Percentiles rank a stretch among this genome's conserved stretches.
Conservation (phyloP, 345 rosid species). For the Camelina laxa region DNA sequence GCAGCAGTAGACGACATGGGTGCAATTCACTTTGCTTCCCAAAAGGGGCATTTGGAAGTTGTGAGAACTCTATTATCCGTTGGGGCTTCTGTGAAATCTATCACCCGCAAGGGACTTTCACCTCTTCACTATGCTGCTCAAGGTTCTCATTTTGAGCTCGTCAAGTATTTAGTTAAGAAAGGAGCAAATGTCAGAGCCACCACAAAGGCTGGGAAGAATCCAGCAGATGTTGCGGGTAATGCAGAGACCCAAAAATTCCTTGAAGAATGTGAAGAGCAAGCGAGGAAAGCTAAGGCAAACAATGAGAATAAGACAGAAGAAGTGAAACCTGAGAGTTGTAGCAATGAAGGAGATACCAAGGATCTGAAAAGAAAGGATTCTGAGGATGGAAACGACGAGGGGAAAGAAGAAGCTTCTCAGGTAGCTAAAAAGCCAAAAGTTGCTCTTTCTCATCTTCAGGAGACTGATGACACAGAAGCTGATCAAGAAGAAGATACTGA, state of each 20-base stretch:
- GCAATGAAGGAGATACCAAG: conserved; percentile 38
- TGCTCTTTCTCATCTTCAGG: conserved; percentile 68
- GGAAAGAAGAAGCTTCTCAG: conserved; percentile 54
- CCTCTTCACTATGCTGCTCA: conserved; percentile 95
- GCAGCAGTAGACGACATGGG: conserved; percentile 99
- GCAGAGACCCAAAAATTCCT: conserved; percentile 61
- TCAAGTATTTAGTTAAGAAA: conserved; percentile 76
- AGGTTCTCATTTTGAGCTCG: conserved; percentile 79
- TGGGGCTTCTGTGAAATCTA: conserved; percentile 71
- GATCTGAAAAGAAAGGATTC: conserved; percentile 41
- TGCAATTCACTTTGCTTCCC: conserved; percentile 95
- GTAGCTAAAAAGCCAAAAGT: conserved; percentile 66
- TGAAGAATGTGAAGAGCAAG: conserved; percentile 59
- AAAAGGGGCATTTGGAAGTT: conserved; percentile 86
- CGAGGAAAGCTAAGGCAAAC: conserved; percentile 41
- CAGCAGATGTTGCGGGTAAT: conserved; percentile 70
- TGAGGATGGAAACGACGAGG: conserved; percentile 50
- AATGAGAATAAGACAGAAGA: conserved; percentile 45
- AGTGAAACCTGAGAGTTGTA: conserved; percentile 45
- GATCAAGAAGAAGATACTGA: conserved; percentile 41
- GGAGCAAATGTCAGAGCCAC: conserved; percentile 64
- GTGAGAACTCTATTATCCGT: conserved; percentile 61
- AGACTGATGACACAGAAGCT: conserved; percentile 65
- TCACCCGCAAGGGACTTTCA: conserved; percentile 83
- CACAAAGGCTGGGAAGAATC: conserved; percentile 83